Base-by-base conservation (phyloP, 192 early-diverging fungal genomes). In the Rhizophagus sp. region DNA sequence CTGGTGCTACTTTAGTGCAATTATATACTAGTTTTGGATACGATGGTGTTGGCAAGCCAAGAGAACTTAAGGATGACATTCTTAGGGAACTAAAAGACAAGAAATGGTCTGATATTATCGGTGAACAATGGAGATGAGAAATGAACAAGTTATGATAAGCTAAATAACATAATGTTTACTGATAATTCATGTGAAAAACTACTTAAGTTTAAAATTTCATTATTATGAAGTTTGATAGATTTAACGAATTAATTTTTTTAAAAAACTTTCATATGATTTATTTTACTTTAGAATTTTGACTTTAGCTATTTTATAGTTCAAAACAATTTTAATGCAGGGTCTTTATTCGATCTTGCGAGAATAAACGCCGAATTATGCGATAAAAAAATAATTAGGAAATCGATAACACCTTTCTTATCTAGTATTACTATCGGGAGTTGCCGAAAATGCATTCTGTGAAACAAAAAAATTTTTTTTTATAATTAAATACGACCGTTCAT, bases 1-100 rank as follows among this genome's bases (percentile, higher is more conserved):
- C 96, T 1, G 96, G 96, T 11, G 96, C 96, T 15, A 89, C 87
- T 30, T 79, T 90, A 78, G 91, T 96, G 3, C 96, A 97, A 85
- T 68, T 97, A 22, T 97, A 96, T 84, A 94, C 93, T 50, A 87
- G 85, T 71, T 88, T 97, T 87, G 88, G 85, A 15, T 94, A 88
- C 65, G 88, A 92, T 50, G 96, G 96, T 15, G 94, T 94, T 2
- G 94, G 95, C 9, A 82, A 96, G 36, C 88, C 88, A n/a, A 87
- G 88, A 65, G 88, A 92, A 62, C 91, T 96, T 79, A 97, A 97
- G 84, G 88, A 92, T 75, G 95, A 86, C 9, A 84, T 96, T 57
- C 82, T 92, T 22, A 84, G 87, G 49, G 84, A 88, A 78, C 85
- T 97, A 81, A 84, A 91, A 69, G 93, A 93, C 13, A 89, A 88